These are phyloP conservation scores for Iris macrosiphon DNA, from an alignment of 106 monocot species.

Conservation along the genomic window DNA sequence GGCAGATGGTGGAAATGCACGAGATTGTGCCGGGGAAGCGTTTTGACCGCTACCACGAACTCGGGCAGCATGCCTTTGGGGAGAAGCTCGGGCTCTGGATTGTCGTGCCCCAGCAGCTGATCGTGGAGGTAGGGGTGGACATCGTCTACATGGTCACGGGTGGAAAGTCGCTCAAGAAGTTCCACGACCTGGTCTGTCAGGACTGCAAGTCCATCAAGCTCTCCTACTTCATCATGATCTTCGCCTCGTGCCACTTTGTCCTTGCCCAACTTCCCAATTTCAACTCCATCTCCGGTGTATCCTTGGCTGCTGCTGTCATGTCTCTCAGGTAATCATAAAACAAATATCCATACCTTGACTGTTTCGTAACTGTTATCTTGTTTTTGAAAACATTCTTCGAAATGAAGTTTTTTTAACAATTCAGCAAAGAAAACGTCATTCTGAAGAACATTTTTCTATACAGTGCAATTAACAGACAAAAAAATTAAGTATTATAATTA, in stretches of 20 bases:
- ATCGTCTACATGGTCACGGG: conserved; percentile 21
- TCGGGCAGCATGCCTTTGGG: conserved; percentile 16
- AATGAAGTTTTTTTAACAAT: too few relatives aligned
- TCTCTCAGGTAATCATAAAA: conserved; percentile 10
- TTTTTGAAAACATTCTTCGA: too few relatives aligned
- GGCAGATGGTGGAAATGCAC: conserved; percentile 15
- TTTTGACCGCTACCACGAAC: conserved; percentile 20
- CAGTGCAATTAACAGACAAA: too few relatives aligned
- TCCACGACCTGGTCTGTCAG: conserved; percentile 10
- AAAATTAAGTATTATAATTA: too few relatives aligned
- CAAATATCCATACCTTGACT: too few relatives aligned
- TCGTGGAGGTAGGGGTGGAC: conserved; percentile 7
- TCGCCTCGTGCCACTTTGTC: conserved; percentile 8
- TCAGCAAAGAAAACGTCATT: too few relatives aligned
- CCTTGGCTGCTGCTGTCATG: conserved; percentile 20
- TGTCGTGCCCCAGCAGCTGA: conserved; percentile 12
- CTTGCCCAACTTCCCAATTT: conserved; percentile 16
- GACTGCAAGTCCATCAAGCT: conserved; percentile 8
- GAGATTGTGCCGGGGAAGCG: conserved; percentile 19
- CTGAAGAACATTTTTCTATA: too few relatives aligned
- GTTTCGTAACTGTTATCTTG: too few relatives aligned
- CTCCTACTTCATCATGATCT: conserved; percentile 18
- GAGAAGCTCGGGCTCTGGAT: conserved; percentile 20
- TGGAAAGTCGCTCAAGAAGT: conserved; percentile 15
- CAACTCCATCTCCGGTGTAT: conserved; percentile 17